Percentiles rank a stretch among this genome's conserved stretches.
phyloP scores from a whole-genome alignment of 257 asterid species.

The Solanum rostratum region DNA sequence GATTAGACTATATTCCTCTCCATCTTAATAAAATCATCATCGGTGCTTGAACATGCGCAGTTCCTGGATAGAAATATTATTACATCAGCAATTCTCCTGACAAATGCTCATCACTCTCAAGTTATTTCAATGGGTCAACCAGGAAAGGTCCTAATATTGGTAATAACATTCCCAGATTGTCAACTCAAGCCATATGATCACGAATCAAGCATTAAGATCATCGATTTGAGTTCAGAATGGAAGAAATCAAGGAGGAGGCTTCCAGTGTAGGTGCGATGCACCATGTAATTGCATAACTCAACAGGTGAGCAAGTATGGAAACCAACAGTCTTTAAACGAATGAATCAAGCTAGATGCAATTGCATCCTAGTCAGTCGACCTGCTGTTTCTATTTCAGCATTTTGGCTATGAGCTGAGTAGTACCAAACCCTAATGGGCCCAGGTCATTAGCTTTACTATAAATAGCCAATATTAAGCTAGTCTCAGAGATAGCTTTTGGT shows the following conservation, averaged over 20 bases:
- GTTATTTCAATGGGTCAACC: not conserved
- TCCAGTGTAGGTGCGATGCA: not conserved
- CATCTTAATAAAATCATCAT: not conserved
- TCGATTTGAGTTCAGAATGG: not conserved
- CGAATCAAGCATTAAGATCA: not conserved
- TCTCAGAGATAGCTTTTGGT: too few species aligned
- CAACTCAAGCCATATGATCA: not conserved
- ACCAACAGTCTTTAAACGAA: not conserved
- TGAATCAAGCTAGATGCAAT: conserved; percentile 2
- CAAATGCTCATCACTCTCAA: not conserved
- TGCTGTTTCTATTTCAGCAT: not conserved
- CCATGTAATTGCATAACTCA: not conserved
- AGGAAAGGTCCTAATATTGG: not conserved
- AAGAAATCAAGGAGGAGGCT: not conserved
- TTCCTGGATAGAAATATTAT: not conserved
- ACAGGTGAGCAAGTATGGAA: not conserved
- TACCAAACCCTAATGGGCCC: not conserved
- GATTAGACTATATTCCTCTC: not conserved
- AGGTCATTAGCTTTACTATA: not conserved
- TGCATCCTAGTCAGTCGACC: not conserved
- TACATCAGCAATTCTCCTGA: not conserved
- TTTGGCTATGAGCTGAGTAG: not conserved
- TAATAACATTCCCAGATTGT: not conserved
- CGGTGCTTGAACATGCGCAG: not conserved
- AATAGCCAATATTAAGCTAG: too few species aligned